phyloP scores from a whole-genome alignment of 345 rosid species.

The Eutrema japonicum region DNA sequence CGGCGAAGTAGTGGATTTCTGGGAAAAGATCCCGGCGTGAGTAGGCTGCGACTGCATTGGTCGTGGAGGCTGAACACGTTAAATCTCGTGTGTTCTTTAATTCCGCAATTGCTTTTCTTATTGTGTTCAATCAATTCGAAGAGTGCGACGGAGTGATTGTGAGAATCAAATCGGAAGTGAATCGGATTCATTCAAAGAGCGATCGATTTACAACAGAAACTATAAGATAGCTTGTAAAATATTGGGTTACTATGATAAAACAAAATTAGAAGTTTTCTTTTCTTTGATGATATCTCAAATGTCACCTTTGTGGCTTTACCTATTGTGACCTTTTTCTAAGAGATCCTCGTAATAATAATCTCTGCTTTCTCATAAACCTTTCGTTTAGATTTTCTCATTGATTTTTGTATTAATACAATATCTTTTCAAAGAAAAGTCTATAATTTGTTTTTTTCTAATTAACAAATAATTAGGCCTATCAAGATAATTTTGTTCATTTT shows the following conservation, averaged over 20 bases:
- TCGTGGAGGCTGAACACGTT: no score
- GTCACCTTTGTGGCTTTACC: not conserved
- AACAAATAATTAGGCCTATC: not conserved
- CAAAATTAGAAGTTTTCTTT: not conserved
- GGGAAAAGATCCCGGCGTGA: no score
- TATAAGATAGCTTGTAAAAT: not conserved
- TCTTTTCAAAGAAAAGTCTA: not conserved
- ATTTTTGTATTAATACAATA: not conserved
- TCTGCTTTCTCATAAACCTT: not conserved
- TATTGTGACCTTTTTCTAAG: not conserved
- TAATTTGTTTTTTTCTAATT: not conserved
- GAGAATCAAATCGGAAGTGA: no score
- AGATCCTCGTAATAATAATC: not conserved
- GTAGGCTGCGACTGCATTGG: no score
- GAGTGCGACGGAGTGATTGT: no score
- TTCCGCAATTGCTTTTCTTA: no score
- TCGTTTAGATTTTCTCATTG: not conserved
- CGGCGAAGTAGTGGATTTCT: no score
- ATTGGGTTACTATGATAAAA: not conserved
- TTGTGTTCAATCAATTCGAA: no score
- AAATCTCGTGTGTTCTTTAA: no score
- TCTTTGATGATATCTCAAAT: conserved; percentile 1
- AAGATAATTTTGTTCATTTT: not conserved
- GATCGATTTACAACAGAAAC: not conserved
- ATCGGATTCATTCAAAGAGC: no score